phyloP scores from a whole-genome alignment of 768 basidiomycete species.

The Pulveroboletus sp. region DNA sequence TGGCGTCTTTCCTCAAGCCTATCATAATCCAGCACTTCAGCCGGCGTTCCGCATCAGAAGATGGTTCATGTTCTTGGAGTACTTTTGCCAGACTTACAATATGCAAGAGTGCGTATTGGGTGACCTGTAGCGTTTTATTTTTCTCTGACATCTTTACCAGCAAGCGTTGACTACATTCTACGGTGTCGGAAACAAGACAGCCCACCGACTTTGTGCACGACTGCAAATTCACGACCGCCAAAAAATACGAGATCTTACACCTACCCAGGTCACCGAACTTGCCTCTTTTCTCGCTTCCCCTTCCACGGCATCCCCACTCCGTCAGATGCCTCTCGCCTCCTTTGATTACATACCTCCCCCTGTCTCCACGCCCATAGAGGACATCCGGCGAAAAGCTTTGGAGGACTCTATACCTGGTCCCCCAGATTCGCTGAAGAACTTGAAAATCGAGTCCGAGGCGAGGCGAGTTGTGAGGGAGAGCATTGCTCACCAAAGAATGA shows the following conservation, averaged over 20 bases:
- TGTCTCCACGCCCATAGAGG: conserved; percentile 32
- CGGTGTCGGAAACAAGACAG: conserved; percentile 73
- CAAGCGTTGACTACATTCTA: conserved; percentile 89
- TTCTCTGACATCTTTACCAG: conserved; percentile 37
- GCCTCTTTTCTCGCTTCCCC: conserved; percentile 94
- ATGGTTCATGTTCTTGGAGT: conserved; percentile 91
- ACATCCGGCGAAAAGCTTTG: conserved; percentile 24
- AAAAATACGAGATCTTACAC: conserved; percentile 76
- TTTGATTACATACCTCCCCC: conserved; percentile 47
- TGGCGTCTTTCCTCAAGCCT: not conserved
- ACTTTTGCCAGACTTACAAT: conserved; percentile 69
- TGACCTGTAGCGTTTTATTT: not conserved
- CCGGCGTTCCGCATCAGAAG: not conserved
- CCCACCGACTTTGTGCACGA: conserved; percentile 83
- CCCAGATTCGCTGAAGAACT: conserved; percentile 60
- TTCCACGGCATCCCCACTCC: conserved; percentile 61
- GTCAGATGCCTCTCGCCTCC: conserved; percentile 61
- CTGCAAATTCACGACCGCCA: conserved; percentile 86
- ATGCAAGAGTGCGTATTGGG: conserved; percentile 58
- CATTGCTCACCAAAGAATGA: conserved; percentile 88
- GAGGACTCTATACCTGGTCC: conserved; percentile 34
- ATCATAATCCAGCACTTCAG: not conserved
- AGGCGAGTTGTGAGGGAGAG: conserved; percentile 80
- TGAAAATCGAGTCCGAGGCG: conserved; percentile 88
- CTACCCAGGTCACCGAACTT: conserved; percentile 85